Conservation (phyloP, 2,329 filamentous ascomycete genomes). For the Colletotrichum trifolii region DNA sequence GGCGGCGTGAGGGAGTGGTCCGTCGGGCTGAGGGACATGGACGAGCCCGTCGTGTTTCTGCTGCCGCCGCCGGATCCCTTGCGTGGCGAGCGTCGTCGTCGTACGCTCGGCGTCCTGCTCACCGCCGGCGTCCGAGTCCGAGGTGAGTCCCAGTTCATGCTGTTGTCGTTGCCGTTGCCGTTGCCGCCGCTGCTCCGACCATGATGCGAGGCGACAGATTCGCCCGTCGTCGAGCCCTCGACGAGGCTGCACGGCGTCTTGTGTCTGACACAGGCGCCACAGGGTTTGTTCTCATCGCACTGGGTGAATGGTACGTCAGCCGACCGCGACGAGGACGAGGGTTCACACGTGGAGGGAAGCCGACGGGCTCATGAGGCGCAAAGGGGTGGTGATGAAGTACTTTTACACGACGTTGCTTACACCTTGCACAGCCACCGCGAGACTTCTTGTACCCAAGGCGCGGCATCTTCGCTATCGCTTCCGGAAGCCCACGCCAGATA, state of each 20-base stretch:
- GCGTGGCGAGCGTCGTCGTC: constrained; percentile 12
- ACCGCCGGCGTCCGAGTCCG: neutral
- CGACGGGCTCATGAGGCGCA: neutral
- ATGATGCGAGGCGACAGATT: too few species aligned
- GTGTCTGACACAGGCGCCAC: constrained; percentile 50
- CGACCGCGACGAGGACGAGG: neutral
- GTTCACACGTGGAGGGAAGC: neutral
- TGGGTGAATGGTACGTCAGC: constrained; percentile 35
- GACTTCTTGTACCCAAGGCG: constrained; percentile 51
- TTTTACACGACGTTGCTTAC: constrained; percentile 51
- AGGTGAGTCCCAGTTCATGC: constrained; percentile 14
- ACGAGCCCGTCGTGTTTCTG: constrained; percentile 16
- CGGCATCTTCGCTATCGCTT: constrained; percentile 36
- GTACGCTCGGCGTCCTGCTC: constrained; percentile 4
- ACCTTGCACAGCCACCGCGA: constrained; percentile 48
- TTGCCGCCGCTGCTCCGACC: constrained; percentile 3
- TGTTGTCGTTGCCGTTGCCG: constrained; percentile 15
- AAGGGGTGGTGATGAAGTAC: constrained; percentile 35
- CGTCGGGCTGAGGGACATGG: constrained; percentile 23
- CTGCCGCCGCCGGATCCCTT: constrained; percentile 12
- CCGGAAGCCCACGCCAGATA: neutral
- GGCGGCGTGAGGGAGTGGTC: constrained; percentile 23
- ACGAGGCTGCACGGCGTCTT: constrained; percentile 47
- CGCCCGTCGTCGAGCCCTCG: constrained; percentile 24
- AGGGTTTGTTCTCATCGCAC: constrained; percentile 53